phyloP scores from a whole-genome alignment of 352 stramenopile genomes.

The Phytophthora boehmeriae region DNA sequence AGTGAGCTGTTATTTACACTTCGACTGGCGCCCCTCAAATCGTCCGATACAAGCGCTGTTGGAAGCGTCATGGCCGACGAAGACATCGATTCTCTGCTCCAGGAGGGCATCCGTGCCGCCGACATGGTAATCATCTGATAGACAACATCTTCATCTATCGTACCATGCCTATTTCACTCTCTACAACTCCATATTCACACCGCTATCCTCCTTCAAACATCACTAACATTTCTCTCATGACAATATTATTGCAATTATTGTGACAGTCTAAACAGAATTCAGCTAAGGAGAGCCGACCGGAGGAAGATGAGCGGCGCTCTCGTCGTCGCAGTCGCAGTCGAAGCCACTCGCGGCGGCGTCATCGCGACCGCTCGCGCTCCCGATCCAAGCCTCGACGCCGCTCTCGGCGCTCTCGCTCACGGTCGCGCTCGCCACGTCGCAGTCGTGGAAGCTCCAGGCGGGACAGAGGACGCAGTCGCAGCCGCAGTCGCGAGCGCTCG shows the following conservation, averaged over 20 bases:
- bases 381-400: slow-evolving; percentile 46
- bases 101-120: slow-evolving; percentile 70
- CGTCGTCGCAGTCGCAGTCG: slow-evolving; percentile 31
- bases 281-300: slow-evolving; percentile 6
- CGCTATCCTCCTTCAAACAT: slow-evolving; percentile 6
- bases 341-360: slow-evolving; percentile 37
- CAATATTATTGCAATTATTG: slow-evolving; percentile 7
- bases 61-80: slow-evolving; percentile 58
- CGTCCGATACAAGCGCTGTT: slow-evolving; percentile 12
- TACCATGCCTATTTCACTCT: not conserved
- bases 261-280: slow-evolving; percentile 31
- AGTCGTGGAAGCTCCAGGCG: slow-evolving; percentile 41
- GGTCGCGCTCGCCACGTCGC: slow-evolving; percentile 47
- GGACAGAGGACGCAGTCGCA: slow-evolving; percentile 39
- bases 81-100: slow-evolving; percentile 84
- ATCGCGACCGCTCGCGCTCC: slow-evolving; percentile 46
- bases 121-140: slow-evolving; percentile 39
- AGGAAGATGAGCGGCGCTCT: slow-evolving; percentile 15
- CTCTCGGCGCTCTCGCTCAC: slow-evolving; percentile 43
- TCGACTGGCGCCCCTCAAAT: slow-evolving; percentile 26
- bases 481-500: slow-evolving; percentile 41
- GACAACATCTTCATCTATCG: slow-evolving; percentile 2
- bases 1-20: slow-evolving; percentile 5
- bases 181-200: not conserved
- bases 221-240: slow-evolving; percentile 6